These are phyloP conservation scores for Diversispora epigaea DNA, from an alignment of 192 early-diverging fungal genomes.

Conservation along the genomic window DNA sequence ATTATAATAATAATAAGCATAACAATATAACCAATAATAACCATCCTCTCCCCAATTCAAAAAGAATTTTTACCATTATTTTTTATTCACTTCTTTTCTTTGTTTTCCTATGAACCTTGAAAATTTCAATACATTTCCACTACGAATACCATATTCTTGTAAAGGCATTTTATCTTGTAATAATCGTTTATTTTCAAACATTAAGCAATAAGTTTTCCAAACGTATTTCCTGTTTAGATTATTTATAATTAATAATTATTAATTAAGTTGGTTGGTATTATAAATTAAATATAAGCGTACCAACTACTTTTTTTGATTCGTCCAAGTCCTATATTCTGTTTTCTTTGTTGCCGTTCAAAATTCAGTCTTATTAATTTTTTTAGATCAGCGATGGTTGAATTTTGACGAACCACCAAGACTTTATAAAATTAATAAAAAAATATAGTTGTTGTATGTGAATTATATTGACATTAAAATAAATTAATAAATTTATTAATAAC, in stretches of 20 bases:
- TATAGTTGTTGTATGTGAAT: neutral
- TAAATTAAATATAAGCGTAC: neutral
- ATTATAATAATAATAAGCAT: neutral
- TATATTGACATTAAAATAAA: neutral
- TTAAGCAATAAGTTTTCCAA: constrained; percentile 31
- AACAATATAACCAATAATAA: neutral
- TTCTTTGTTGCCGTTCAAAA: neutral
- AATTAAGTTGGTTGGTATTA: neutral
- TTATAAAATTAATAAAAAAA: neutral
- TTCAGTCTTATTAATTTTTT: constrained; percentile 15
- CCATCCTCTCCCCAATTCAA: neutral
- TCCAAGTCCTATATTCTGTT: neutral
- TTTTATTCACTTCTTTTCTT: neutral
- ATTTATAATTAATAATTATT: neutral
- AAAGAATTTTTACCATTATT: neutral
- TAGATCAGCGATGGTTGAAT: constrained; percentile 19
- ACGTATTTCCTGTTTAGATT: constrained; percentile 25
- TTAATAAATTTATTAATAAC: neutral
- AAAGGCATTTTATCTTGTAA: constrained; percentile 20
- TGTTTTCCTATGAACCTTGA: constrained; percentile 7
- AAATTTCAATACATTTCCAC: constrained; percentile 27
- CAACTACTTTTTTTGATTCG: constrained; percentile 19
- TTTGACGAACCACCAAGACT: constrained; percentile 27
- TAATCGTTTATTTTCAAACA: constrained; percentile 23
- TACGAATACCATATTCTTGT: constrained; percentile 28